Conservation (phyloP, 495 filamentous ascomycete species). For the Daldinia concentrica region DNA sequence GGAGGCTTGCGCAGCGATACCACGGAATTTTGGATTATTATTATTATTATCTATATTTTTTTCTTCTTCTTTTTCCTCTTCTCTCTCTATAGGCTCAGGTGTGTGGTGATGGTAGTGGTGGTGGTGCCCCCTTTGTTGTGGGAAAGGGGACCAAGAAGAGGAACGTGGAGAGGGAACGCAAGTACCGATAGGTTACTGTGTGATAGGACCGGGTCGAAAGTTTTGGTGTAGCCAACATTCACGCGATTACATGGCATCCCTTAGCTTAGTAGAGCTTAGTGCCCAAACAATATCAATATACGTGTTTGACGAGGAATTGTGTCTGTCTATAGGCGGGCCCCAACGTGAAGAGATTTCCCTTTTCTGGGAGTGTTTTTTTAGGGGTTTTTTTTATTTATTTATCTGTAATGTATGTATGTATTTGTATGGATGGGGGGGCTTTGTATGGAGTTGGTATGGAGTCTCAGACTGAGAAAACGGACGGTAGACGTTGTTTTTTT, state of each 20-base stretch:
- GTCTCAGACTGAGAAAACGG: conserved; percentile 26
- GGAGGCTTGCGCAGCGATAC: conserved; percentile 38
- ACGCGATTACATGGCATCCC: conserved; percentile 36
- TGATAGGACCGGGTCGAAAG: conserved; percentile 31
- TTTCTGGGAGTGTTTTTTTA: neutral
- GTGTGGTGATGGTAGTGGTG: neutral
- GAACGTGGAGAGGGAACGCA: conserved; percentile 7
- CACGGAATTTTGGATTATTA: conserved; percentile 32
- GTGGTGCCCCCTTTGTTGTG: conserved; percentile 5
- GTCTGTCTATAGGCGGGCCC: conserved; percentile 21
- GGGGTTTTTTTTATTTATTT: conserved; percentile 27
- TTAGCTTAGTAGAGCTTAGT: conserved; percentile 21
- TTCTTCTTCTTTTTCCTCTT: conserved; percentile 5
- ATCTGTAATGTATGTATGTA: conserved; percentile 27
- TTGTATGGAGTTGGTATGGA: conserved; percentile 20
- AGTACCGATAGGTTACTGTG: conserved; percentile 17
- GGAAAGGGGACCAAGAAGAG: conserved; percentile 21
- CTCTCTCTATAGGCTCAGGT: neutral
- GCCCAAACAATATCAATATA: conserved; percentile 17
- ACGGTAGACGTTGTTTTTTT: conserved; percentile 32
- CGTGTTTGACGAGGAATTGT: conserved; percentile 16
- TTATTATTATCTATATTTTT: conserved; percentile 16
- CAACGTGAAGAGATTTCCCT: neutral
- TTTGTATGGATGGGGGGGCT: too few relatives aligned
- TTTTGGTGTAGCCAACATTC: conserved; percentile 43